A percentile compares a stretch with the other conserved stretches of the same genome.
These are phyloP conservation scores for Rugosomyces carneus DNA, from an alignment of 1,284 basidiomycete genomes.

Conservation along the genomic window DNA sequence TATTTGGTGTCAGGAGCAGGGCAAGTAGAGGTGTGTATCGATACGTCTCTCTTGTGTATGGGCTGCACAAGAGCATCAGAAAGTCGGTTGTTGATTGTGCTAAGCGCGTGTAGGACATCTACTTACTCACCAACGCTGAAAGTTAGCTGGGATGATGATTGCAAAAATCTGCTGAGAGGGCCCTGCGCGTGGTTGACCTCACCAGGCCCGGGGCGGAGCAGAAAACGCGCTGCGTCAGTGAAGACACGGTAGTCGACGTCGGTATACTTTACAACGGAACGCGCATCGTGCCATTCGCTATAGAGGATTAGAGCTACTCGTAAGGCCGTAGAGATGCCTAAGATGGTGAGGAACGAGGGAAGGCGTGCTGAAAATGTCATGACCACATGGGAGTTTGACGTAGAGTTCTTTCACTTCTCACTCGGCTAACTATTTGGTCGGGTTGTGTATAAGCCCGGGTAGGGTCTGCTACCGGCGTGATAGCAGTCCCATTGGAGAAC, in stretches of 20 bases:
- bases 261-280: slow-evolving; percentile 87
- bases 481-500: slow-evolving; percentile 37
- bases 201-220: slow-evolving; percentile 41
- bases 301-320: slow-evolving; percentile 74
- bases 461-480: slow-evolving; percentile 31
- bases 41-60: slow-evolving; percentile 91
- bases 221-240: slow-evolving; percentile 80
- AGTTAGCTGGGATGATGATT: slow-evolving; percentile 19
- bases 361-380: slow-evolving; percentile 11
- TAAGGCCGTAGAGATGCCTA: slow-evolving; percentile 50
- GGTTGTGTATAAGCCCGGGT: slow-evolving; percentile 33
- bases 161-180: slow-evolving; percentile 31
- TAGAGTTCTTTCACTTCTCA: no score
- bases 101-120: slow-evolving; percentile 2
- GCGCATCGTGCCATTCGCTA: slow-evolving; percentile 84
- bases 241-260: slow-evolving; percentile 97
- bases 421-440: no score
- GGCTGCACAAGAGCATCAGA: slow-evolving; percentile 55
- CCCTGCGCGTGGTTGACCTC: slow-evolving; percentile 54
- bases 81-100: not conserved
- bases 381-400: slow-evolving; percentile 7
- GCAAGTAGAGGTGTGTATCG: slow-evolving; percentile 95
- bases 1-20: slow-evolving; percentile 76
- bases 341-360: slow-evolving; percentile 46
- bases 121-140: slow-evolving; percentile 63